A percentile compares a stretch with the other conserved stretches of the same genome.
phyloP scores from a whole-genome alignment of 495 filamentous ascomycete genomes.

The Penicillium riverlandense region DNA sequence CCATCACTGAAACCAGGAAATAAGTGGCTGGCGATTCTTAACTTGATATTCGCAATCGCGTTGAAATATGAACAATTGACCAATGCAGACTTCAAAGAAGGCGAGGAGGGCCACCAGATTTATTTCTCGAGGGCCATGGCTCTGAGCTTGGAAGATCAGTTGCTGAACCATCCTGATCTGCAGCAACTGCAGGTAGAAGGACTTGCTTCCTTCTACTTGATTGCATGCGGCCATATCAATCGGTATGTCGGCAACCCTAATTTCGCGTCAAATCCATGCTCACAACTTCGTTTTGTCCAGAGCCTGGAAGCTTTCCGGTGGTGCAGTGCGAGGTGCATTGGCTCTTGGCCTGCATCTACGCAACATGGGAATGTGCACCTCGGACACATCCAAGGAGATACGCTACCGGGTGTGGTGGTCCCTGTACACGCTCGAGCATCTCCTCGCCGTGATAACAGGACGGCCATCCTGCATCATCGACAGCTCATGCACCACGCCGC shows the following conservation, averaged over 20 bases:
- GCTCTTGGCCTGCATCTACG: slow-evolving; percentile 55
- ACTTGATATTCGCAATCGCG: slow-evolving; percentile 57
- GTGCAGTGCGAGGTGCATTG: slow-evolving; percentile 49
- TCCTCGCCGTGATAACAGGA: slow-evolving; percentile 52
- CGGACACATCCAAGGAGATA: slow-evolving; percentile 47
- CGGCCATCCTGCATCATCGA: slow-evolving; percentile 51
- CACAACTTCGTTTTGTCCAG: slow-evolving; percentile 23
- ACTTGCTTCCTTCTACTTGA: slow-evolving; percentile 52
- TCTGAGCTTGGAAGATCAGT: slow-evolving; percentile 43
- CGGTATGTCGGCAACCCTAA: slow-evolving; percentile 33
- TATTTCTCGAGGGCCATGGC: slow-evolving; percentile 50
- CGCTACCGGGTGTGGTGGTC: slow-evolving; percentile 57
- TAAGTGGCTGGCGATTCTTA: slow-evolving; percentile 52
- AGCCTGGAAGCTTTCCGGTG: slow-evolving; percentile 53
- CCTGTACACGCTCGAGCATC: slow-evolving; percentile 49
- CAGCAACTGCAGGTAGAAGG: slow-evolving; percentile 53
- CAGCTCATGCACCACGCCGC: slow-evolving; percentile 45
- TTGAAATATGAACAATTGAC: slow-evolving; percentile 43
- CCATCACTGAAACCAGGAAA: slow-evolving; percentile 29
- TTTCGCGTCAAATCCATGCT: not conserved
- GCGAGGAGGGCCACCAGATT: slow-evolving; percentile 43
- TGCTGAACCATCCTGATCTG: slow-evolving; percentile 46
- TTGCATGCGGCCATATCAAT: slow-evolving; percentile 51
- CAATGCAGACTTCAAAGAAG: slow-evolving; percentile 35
- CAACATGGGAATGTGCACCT: slow-evolving; percentile 41